Conservation (phyloP, 1,284 basidiomycete genomes). For the Malassezia equina region DNA sequence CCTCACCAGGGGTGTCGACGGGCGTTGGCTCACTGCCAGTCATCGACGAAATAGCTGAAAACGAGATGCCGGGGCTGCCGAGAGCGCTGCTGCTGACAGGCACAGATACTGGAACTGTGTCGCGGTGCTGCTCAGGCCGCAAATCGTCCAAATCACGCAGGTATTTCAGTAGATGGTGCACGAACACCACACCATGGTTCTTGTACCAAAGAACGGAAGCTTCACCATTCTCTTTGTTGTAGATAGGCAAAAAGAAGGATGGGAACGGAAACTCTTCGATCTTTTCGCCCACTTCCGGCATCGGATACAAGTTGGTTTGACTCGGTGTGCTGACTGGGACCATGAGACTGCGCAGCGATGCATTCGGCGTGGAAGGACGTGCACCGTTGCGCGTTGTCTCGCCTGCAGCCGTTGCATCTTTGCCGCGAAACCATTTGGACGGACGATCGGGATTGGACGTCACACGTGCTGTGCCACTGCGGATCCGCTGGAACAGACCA, state of each 20-base stretch:
- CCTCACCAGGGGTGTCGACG: not conserved
- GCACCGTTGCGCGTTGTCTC: not conserved
- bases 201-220: not conserved
- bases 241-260: slow-evolving; percentile 12
- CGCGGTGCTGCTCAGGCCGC: slow-evolving; percentile 7
- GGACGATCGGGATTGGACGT: not conserved
- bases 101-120: not conserved
- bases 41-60: not conserved
- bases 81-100: not conserved
- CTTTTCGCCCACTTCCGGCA: not conserved
- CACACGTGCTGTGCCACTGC: not conserved
- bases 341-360: not conserved
- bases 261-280: not conserved
- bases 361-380: not conserved
- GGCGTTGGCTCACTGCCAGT: not conserved
- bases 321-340: not conserved
- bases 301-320: not conserved
- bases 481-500: not conserved
- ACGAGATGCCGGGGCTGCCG: not conserved
- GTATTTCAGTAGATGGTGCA: slow-evolving; percentile 67
- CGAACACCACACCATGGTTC: not conserved
- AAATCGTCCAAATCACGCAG: slow-evolving; percentile 88
- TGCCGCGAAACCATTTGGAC: not conserved
- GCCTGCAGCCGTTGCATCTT: not conserved
- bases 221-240: not conserved